phyloP scores from a whole-genome alignment of 1,139 yeast genomes.

The Yamadazyma friedrichii region DNA sequence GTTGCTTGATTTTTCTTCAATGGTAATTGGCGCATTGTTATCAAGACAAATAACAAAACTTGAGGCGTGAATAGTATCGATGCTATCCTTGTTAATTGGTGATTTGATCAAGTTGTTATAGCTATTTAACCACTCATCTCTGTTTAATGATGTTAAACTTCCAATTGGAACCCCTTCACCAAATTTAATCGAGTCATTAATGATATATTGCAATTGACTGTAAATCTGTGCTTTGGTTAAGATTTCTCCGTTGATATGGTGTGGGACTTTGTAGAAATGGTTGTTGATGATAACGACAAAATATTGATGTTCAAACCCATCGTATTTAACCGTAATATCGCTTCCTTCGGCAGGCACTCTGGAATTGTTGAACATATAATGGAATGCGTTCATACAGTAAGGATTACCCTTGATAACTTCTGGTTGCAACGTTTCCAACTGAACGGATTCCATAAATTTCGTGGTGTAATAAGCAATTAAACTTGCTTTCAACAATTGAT shows the following conservation, averaged over 20 bases:
- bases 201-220: slow-evolving; percentile 59
- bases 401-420: slow-evolving; percentile 82
- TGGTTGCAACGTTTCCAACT: slow-evolving; percentile 64
- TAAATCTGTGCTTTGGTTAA: slow-evolving; percentile 64
- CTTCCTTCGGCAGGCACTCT: slow-evolving; percentile 67
- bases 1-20: slow-evolving; percentile 82
- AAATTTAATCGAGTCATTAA: slow-evolving; percentile 44
- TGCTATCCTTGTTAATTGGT: slow-evolving; percentile 56
- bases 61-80: slow-evolving; percentile 71
- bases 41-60: slow-evolving; percentile 84
- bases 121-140: slow-evolving; percentile 75
- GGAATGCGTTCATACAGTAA: slow-evolving; percentile 91
- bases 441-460: slow-evolving; percentile 55
- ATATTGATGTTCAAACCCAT: slow-evolving; percentile 60
- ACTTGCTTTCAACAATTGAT: slow-evolving; percentile 74
- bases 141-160: slow-evolving; percentile 76
- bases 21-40: slow-evolving; percentile 67
- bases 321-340: slow-evolving; percentile 55
- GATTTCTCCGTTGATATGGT: slow-evolving; percentile 56
- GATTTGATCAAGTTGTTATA: slow-evolving; percentile 58
- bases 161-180: slow-evolving; percentile 61
- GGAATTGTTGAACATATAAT: slow-evolving; percentile 86
- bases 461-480: slow-evolving; percentile 57
- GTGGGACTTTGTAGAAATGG: slow-evolving; percentile 78
- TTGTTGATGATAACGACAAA: slow-evolving; percentile 74